Conservation (phyloP, 805 yeast species). For the Metschnikowia continentalis region DNA sequence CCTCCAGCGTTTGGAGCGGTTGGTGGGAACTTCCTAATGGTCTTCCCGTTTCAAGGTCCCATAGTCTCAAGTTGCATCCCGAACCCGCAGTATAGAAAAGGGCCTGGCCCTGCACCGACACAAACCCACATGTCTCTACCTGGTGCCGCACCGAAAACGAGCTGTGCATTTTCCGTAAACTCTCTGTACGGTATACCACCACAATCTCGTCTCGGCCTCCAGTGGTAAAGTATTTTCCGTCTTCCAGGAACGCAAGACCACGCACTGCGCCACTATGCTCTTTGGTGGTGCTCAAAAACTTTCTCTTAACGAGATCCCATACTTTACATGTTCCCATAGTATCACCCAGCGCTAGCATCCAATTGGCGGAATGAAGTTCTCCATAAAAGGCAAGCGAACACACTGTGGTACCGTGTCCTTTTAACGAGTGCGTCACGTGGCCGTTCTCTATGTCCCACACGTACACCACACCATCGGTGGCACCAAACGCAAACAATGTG, state of each 20-base stretch:
- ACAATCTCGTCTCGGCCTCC: conserved; percentile 89
- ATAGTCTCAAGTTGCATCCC: conserved; percentile 60
- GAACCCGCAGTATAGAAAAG: conserved; percentile 75
- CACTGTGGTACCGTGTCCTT: conserved; percentile 90
- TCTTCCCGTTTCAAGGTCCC: conserved; percentile 51
- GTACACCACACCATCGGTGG: conserved; percentile 87
- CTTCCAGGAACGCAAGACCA: conserved; percentile 62
- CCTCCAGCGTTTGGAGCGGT: conserved; percentile 64
- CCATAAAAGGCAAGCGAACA: conserved; percentile 75
- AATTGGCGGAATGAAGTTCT: conserved; percentile 54
- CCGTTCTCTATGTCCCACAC: conserved; percentile 93
- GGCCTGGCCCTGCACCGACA: conserved; percentile 26
- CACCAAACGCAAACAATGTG: conserved; percentile 86
- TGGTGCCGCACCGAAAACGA: conserved; percentile 73
- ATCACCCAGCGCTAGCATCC: conserved; percentile 77
- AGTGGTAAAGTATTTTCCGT: conserved; percentile 56
- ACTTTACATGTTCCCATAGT: conserved; percentile 53
- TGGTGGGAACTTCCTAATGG: conserved; percentile 41
- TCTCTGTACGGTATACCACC: conserved; percentile 52
- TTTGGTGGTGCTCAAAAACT: conserved; percentile 53
- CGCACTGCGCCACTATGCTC: conserved; percentile 86
- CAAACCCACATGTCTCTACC: conserved; percentile 66
- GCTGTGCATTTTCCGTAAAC: conserved; percentile 47
- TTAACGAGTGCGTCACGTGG: conserved; percentile 80
- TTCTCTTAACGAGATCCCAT: conserved; percentile 72